phyloP scores from a whole-genome alignment of 176 grass and related monocot genomes.

The Triticum urartu region DNA sequence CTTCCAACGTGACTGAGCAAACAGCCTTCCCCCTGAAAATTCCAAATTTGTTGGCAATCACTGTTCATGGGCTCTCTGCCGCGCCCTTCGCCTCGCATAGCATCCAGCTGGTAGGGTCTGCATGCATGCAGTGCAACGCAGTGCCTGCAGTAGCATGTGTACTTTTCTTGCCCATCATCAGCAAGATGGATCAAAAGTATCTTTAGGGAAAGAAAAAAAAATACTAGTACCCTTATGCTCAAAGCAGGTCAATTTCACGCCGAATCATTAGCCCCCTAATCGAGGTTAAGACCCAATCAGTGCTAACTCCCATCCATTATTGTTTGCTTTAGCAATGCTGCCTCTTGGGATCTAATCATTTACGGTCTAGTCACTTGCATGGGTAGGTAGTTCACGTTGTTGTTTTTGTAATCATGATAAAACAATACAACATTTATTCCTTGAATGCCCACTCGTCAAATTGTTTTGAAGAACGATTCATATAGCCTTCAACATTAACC shows the following conservation, averaged over 20 bases:
- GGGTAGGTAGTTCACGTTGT: no score
- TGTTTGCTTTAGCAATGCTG: not conserved
- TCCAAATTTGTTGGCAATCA: not conserved
- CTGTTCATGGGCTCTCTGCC: conserved; percentile 8
- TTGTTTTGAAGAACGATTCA: no score
- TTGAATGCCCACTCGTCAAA: no score
- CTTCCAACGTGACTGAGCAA: not conserved
- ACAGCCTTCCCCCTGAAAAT: conserved; percentile 3
- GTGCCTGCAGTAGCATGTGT: not conserved
- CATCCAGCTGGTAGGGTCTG: not conserved
- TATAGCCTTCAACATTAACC: no score
- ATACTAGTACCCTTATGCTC: not conserved
- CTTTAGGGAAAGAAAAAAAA: not conserved
- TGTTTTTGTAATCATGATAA: no score
- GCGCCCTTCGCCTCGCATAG: conserved; percentile 1
- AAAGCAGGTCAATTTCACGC: not conserved
- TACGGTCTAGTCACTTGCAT: no score
- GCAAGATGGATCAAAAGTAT: not conserved
- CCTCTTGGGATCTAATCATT: not conserved
- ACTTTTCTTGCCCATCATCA: conserved; percentile 28
- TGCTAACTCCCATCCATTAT: not conserved
- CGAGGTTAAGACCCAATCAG: not conserved
- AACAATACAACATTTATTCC: no score
- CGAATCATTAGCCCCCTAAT: not conserved
- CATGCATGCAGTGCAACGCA: not conserved